Evolutionary conservation across 164 flowering plant species (phyloP), one percentile per base, ranked within the genome.

Genomic region (Liriodendron chinense): DNA sequence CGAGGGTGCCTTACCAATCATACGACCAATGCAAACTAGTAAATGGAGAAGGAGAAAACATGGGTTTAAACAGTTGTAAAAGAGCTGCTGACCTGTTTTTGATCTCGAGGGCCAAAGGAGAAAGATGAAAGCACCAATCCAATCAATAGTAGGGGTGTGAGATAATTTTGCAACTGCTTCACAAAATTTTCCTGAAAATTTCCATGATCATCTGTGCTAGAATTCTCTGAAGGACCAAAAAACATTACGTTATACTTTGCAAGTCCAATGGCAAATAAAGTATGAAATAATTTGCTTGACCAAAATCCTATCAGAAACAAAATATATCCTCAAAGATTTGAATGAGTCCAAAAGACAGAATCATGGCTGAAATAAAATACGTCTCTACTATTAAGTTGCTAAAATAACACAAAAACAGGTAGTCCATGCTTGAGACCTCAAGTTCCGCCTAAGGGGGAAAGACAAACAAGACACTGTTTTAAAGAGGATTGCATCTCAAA

Each of bases 71-170:
- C 57, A 69, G 20, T 47, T 47, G n/a, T 0, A 3, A 1, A 22
- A 22, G 13, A 23, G 43, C 67, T 24, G 18, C 65, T 34, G 28
- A 89, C 93, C 91, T 88, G 90, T 77, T 87, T 84, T 79, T 89
- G 85, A 71, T 90, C 94, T 69, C 70, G 78, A 71, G 89, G 64
- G 69, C 86, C 86, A 80, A 87, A 88, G 68, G 87, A 69, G 76
- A 88, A 83, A 25, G 89, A 83, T 24, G 86, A 84, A 68, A 94
- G 82, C 47, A 89, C 74, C 47, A 91, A 74, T 9, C 80, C 91
- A 76, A 91, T 65, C 49, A 89, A 83, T 63, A 94, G 26, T 23
- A 92, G 69, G 67, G 92, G 91, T 61, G 87, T 77, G 12, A 90
- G 21, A 67, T 78, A 72, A 80, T 78, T 87, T 64, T 86, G 90